A percentile compares a stretch with the other conserved stretches of the same genome.
These are phyloP conservation scores for Aspergillus phoenicis DNA, from an alignment of 2,329 filamentous ascomycete genomes.

Conservation along the genomic window DNA sequence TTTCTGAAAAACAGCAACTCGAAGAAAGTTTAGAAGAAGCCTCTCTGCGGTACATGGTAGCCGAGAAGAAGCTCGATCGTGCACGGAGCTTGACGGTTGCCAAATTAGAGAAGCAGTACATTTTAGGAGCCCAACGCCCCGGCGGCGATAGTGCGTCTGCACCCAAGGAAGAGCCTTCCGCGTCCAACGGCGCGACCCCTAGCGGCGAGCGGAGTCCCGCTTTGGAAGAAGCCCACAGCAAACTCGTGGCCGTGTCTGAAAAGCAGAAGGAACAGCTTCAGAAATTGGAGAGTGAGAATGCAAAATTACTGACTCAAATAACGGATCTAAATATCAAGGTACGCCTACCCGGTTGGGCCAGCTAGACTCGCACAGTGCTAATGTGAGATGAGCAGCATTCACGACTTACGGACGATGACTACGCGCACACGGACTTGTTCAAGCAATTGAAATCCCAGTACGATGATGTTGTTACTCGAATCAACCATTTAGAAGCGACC, in stretches of 20 bases:
- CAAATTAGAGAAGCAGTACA: conserved; percentile 87
- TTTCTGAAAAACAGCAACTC: conserved; percentile 78
- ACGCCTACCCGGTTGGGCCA: conserved; percentile 26
- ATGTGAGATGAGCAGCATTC: conserved; percentile 54
- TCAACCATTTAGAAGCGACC: conserved; percentile 87
- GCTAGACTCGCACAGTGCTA: not conserved
- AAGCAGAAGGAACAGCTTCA: conserved; percentile 91
- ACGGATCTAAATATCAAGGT: conserved; percentile 67
- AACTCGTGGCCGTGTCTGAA: conserved; percentile 71
- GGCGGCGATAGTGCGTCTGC: conserved; percentile 51
- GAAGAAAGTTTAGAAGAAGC: conserved; percentile 86
- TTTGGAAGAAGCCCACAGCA: conserved; percentile 74
- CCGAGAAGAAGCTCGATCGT: conserved; percentile 91
- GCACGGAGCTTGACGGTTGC: conserved; percentile 86
- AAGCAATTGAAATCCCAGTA: conserved; percentile 87
- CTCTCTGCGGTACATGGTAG: conserved; percentile 88
- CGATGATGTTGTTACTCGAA: conserved; percentile 86
- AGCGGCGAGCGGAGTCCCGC: conserved; percentile 64
- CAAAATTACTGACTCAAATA: conserved; percentile 73
- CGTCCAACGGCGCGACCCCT: conserved; percentile 58
- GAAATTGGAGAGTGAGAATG: conserved; percentile 74
- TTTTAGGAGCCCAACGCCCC: conserved; percentile 63
- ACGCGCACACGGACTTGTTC: conserved; percentile 88
- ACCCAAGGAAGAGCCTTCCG: conserved; percentile 54
- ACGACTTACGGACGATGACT: conserved; percentile 85